Evolutionary conservation across 805 yeast genomes (phyloP), one percentile per base, ranked within the genome.

Genomic region (Saccharomycopsis malanga): DNA sequence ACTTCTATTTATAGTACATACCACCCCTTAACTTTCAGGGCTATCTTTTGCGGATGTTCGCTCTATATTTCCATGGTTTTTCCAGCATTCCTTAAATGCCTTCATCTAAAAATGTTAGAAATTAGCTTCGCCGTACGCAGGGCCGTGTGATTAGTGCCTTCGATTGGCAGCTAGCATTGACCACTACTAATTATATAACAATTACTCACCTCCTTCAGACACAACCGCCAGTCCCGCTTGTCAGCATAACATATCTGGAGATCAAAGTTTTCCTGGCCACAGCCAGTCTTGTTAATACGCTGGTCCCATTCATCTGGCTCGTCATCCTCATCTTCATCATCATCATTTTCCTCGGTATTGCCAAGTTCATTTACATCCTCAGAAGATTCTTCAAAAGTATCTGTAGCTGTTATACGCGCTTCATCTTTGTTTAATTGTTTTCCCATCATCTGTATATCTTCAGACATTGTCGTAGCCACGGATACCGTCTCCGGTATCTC

Each of bases 241-340:
- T 84, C 94, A 3, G 87, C 88, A 58, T 83, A 88, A 55, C 95
- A 86, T 29, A 85, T 63, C 44, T 81, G 86, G 27, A 86, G 65
- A 14, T 76, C 76, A 58, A 80, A 62, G 56, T 86, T 86, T 58
- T 86, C 89, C 25, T 73, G 83, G 12, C 75, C 71, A 59, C 95
- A 86, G 1, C 95, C 95, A 0, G 95, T 85, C 29, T 79, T 71
- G 24, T 70, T 72, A 42, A 86, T 86, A 51, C 95, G 66, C 58
- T 72, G 62, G 57, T 86, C 93, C 89, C 89, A 83, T 43, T 74
- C 86, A 57, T 83, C 89, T 1, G 83, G 85, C 50, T 77, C 82
- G 44, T 76, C 81, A 45, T 77, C 83, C 5, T 68, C 73, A 1
- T 56, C 62, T 20, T 34, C 20, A 12, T 40, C 46, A 9, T 32